Conservation (phyloP, 345 rosid genomes). For the Cardamine chenopodiifolia region DNA sequence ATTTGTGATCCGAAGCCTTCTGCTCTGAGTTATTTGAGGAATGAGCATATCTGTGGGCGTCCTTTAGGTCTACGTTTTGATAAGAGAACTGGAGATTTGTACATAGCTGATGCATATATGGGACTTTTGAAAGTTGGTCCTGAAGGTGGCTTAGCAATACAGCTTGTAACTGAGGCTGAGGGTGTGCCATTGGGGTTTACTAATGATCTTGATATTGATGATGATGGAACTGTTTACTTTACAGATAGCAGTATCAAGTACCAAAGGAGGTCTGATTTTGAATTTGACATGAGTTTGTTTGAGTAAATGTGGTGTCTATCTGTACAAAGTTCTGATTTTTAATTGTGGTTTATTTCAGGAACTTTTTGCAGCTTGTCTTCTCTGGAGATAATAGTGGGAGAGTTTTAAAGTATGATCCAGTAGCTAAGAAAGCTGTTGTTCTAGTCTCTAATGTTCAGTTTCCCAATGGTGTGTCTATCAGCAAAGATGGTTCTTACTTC, state of each 20-base stretch:
- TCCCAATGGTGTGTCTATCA: conserved; percentile 84
- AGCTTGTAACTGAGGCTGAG: conserved; percentile 74
- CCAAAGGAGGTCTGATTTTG: conserved; percentile 60
- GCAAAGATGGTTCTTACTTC: conserved; percentile 86
- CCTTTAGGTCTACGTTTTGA: conserved; percentile 90
- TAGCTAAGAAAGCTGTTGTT: conserved; percentile 68
- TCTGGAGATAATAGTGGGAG: conserved; percentile 75
- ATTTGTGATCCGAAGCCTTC: conserved; percentile 75
- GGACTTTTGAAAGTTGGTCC: conserved; percentile 94
- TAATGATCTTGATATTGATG: conserved; percentile 89
- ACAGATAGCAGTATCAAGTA: conserved; percentile 85
- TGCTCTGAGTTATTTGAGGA: conserved; percentile 59
- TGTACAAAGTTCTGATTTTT: background rate
- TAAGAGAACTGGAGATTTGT: conserved; percentile 78
- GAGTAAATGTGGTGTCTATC: background rate
- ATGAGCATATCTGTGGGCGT: conserved; percentile 95
- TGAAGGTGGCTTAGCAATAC: conserved; percentile 81
- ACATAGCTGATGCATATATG: conserved; percentile 90
- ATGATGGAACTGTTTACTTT: conserved; percentile 81
- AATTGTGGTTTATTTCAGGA: conserved; percentile 50
- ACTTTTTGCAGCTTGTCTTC: conserved; percentile 82
- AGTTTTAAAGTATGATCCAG: conserved; percentile 71
- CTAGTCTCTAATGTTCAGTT: conserved; percentile 68
- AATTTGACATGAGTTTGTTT: background rate
- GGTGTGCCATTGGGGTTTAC: conserved; percentile 78